These are phyloP conservation scores for Microstegium vimineum DNA, from an alignment of 176 grass and related monocot species.

Conservation along the genomic window DNA sequence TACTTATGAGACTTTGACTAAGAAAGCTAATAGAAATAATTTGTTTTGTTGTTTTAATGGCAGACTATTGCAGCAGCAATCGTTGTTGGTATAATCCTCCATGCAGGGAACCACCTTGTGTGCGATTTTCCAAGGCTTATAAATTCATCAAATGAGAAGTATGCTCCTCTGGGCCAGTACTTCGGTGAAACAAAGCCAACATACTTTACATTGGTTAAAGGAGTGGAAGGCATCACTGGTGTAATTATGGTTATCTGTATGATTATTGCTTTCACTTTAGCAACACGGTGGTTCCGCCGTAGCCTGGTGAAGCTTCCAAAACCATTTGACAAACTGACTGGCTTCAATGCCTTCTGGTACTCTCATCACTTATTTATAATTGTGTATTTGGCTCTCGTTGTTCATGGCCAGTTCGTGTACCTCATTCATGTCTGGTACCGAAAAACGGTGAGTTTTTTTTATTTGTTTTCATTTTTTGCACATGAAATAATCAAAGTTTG, in stretches of 20 bases:
- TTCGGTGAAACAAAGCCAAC: conserved; percentile 82
- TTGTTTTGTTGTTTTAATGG: conserved; percentile 16
- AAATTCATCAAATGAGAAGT: conserved; percentile 52
- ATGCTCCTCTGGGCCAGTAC: conserved; percentile 52
- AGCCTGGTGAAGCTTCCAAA: conserved; percentile 88
- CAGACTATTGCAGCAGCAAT: conserved; percentile 98
- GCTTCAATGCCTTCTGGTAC: conserved; percentile 99
- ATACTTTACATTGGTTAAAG: conserved; percentile 68
- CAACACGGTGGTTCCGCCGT: conserved; percentile 85
- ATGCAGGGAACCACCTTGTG: conserved; percentile 82
- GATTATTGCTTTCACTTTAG: conserved; percentile 90
- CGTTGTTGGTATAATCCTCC: conserved; percentile 82
- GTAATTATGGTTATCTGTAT: conserved; percentile 94
- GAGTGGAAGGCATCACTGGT: conserved; percentile 83
- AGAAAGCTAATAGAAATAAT: neutral
- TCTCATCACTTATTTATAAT: conserved; percentile 90
- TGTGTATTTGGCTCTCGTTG: conserved; percentile 80
- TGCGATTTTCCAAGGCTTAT: conserved; percentile 95
- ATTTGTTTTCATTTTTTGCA: conserved; percentile 3
- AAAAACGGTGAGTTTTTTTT: conserved; percentile 65
- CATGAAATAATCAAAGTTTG: neutral
- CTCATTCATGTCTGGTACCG: conserved; percentile 71
- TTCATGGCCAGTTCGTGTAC: conserved; percentile 88
- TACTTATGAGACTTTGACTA: conserved; percentile 14
- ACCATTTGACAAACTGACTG: conserved; percentile 88